Conservation (phyloP, 1,284 basidiomycete genomes). For the Pseudozyma pruni region DNA sequence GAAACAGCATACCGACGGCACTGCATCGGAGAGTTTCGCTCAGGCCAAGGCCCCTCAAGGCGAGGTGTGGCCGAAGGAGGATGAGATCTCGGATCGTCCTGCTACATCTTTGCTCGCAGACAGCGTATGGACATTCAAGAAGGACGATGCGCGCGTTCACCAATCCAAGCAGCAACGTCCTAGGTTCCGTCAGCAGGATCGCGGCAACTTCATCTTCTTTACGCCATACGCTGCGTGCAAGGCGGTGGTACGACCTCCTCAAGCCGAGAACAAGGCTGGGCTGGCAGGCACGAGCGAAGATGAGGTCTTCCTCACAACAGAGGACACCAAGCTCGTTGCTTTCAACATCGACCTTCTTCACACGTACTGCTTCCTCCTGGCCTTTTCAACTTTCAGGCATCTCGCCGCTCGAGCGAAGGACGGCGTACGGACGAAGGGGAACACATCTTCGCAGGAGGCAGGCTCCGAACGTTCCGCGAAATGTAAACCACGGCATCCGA, state of each 20-base stretch:
- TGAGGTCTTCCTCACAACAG: slow-evolving; percentile 70
- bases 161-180: slow-evolving; percentile 26
- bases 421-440: neutral
- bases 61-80: slow-evolving; percentile 10
- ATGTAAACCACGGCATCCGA: neutral
- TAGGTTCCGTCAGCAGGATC: slow-evolving; percentile 52
- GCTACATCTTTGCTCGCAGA: slow-evolving; percentile 52
- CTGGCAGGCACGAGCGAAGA: slow-evolving; percentile 63
- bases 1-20: slow-evolving; percentile 51
- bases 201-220: slow-evolving; percentile 67
- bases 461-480: neutral
- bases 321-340: slow-evolving; percentile 70
- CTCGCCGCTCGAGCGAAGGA: slow-evolving; percentile 60
- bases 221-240: slow-evolving; percentile 61
- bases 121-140: slow-evolving; percentile 56
- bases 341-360: slow-evolving; percentile 76
- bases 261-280: slow-evolving; percentile 39
- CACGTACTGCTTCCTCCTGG: slow-evolving; percentile 79
- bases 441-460: neutral
- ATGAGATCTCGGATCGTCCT: slow-evolving; percentile 8
- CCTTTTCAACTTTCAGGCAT: slow-evolving; percentile 73
- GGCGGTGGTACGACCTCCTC: slow-evolving; percentile 42
- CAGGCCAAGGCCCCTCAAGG: slow-evolving; percentile 21
- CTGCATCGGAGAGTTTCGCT: slow-evolving; percentile 26
- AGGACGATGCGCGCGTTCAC: slow-evolving; percentile 12